Evolutionary conservation across 208 protist species (phyloP).

Genomic region (Acanthamoeba lenticulata): DNA sequence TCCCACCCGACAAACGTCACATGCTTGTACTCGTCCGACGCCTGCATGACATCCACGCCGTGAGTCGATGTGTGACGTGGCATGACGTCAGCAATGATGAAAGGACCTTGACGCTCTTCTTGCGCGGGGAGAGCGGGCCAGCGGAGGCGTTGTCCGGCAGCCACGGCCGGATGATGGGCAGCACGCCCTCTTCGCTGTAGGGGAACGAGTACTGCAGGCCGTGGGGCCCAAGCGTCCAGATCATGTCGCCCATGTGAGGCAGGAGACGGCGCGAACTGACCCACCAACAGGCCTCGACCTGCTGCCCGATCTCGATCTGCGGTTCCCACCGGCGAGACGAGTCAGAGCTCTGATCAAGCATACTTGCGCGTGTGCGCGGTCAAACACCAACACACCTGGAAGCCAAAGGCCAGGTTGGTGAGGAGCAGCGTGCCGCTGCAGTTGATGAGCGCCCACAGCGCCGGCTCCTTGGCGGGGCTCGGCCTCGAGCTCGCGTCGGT

Average conservation of each 20-base stretch:
- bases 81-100: no score
- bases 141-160: neutral
- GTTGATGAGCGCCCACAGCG: neutral
- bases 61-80: no score
- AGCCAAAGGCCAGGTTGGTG: neutral
- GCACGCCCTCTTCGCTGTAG: conserved; percentile 15
- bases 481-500: neutral
- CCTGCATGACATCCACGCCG: neutral
- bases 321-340: no score
- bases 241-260: conserved; percentile 45
- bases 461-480: no score
- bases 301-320: conserved; percentile 15
- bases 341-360: no score
- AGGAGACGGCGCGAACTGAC: neutral
- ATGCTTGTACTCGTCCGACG: neutral
- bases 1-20: conserved; percentile 43
- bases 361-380: neutral
- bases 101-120: conserved; percentile 24
- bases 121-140: neutral
- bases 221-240: neutral
- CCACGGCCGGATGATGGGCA: conserved; percentile 41
- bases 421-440: neutral
- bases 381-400: neutral
- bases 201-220: conserved; percentile 34
- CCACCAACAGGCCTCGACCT: conserved; percentile 25